These are phyloP conservation scores for Fusarium sarcochroum DNA, from an alignment of 2,329 filamentous ascomycete species.

Conservation along the genomic window DNA sequence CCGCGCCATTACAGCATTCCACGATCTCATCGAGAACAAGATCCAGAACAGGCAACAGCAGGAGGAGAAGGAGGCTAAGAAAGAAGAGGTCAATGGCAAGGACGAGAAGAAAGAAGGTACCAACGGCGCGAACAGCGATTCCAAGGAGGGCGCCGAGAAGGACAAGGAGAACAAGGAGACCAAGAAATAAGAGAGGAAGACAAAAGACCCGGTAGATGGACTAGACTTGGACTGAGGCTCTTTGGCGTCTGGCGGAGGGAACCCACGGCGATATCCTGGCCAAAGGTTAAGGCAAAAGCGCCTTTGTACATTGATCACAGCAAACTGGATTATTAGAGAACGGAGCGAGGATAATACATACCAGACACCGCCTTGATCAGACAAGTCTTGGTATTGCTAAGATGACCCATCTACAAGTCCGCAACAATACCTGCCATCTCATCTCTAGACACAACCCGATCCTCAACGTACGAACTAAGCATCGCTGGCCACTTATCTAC, in stretches of 20 bases:
- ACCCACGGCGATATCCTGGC: slow-evolving; percentile 37
- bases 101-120: slow-evolving; percentile 70
- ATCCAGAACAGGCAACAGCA: slow-evolving; percentile 98
- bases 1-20: slow-evolving; percentile 97
- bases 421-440: slow-evolving; percentile 81
- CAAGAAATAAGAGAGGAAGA: slow-evolving; percentile 53
- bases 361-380: slow-evolving; percentile 22
- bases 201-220: slow-evolving; percentile 28
- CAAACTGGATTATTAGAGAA: slow-evolving; percentile 48
- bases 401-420: slow-evolving; percentile 50
- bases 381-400: slow-evolving; percentile 11
- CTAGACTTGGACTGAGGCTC: slow-evolving; percentile 39
- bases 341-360: slow-evolving; percentile 43
- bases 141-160: slow-evolving; percentile 66
- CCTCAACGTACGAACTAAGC: slow-evolving; percentile 70
- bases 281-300: slow-evolving; percentile 41
- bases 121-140: slow-evolving; percentile 58
- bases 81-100: slow-evolving; percentile 75
- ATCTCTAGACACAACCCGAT: slow-evolving; percentile 68
- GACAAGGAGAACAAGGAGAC: slow-evolving; percentile 72
- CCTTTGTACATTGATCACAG: slow-evolving; percentile 51
- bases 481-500: slow-evolving; percentile 73
- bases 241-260: slow-evolving; percentile 45
- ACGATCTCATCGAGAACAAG: slow-evolving; percentile 99
- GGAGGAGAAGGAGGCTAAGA: slow-evolving; percentile 93